Percentiles rank a stretch among this genome's conserved stretches.
These are phyloP conservation scores for Paraphaeosphaeria minitans DNA, from an alignment of 2,329 filamentous ascomycete species.

Conservation along the genomic window DNA sequence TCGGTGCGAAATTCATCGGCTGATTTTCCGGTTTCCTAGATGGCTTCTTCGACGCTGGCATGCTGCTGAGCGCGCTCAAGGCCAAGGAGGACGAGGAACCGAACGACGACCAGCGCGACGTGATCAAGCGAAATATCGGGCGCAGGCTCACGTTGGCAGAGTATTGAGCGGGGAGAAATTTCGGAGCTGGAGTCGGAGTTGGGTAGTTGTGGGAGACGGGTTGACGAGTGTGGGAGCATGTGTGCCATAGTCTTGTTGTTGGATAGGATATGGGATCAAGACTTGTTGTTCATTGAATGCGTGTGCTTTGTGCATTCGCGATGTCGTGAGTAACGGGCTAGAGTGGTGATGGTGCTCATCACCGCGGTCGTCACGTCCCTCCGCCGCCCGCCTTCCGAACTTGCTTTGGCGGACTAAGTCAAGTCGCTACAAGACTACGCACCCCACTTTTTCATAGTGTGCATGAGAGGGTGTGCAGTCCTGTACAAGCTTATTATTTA, in stretches of 20 bases:
- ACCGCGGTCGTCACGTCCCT: too few species aligned
- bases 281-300: too few species aligned
- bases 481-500: too few species aligned
- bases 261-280: not conserved
- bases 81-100: constrained; percentile 62
- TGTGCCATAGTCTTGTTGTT: too few species aligned
- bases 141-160: constrained; percentile 74
- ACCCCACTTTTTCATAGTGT: too few species aligned
- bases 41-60: constrained; percentile 96
- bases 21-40: constrained; percentile 61
- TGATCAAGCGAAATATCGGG: constrained; percentile 70
- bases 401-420: too few species aligned
- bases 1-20: constrained; percentile 22
- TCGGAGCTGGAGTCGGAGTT: not conserved
- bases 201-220: not conserved
- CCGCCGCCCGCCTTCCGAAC: not conserved
- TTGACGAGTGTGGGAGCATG: too few species aligned
- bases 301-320: too few species aligned
- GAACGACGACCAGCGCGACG: constrained; percentile 63
- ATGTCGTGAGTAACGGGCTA: not conserved
- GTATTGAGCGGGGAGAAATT: constrained; percentile 54
- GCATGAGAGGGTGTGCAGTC: too few species aligned
- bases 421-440: too few species aligned
- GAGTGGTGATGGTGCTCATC: not conserved
- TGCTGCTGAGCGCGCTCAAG: constrained; percentile 87